Percentiles rank a stretch among this genome's conserved stretches.
These are phyloP conservation scores for Pulveroboletus frians DNA, from an alignment of 768 basidiomycete genomes.

Conservation along the genomic window DNA sequence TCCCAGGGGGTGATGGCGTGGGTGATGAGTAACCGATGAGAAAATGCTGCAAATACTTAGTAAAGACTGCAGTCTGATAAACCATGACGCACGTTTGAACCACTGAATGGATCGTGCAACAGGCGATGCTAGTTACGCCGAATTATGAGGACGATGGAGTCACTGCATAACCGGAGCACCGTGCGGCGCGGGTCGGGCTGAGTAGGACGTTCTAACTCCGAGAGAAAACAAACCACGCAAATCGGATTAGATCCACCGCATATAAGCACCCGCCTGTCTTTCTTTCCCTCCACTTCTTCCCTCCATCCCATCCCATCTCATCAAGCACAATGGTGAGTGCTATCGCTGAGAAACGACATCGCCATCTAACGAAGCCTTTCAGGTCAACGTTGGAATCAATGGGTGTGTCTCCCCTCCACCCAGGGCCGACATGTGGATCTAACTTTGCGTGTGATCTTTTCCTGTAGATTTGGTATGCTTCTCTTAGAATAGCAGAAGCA, in stretches of 20 bases:
- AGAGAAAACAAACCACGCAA: constrained; percentile 16
- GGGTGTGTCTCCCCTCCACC: constrained; percentile 52
- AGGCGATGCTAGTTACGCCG: constrained; percentile 12
- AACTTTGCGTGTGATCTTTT: constrained; percentile 8
- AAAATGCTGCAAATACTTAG: not conserved
- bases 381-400: constrained; percentile 94
- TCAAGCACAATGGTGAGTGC: constrained; percentile 24
- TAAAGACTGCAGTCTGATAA: not conserved
- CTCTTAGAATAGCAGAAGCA: not conserved
- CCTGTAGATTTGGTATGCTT: constrained; percentile 63
- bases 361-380: constrained; percentile 1
- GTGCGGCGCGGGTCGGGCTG: constrained; percentile 13
- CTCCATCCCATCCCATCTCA: constrained; percentile 1
- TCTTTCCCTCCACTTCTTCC: not conserved
- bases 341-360: not conserved
- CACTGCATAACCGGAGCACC: not conserved
- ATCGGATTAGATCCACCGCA: constrained; percentile 23
- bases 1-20: not conserved
- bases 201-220: constrained; percentile 23
- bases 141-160: not conserved
- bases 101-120: not conserved
- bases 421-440: constrained; percentile 6
- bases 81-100: constrained; percentile 8
- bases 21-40: not conserved
- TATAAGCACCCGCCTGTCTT: constrained; percentile 23